Evolutionary conservation across 129 eudicot genomes (phyloP), one percentile per base, ranked within the genome.

Genomic region (Glebionis coronaria): DNA sequence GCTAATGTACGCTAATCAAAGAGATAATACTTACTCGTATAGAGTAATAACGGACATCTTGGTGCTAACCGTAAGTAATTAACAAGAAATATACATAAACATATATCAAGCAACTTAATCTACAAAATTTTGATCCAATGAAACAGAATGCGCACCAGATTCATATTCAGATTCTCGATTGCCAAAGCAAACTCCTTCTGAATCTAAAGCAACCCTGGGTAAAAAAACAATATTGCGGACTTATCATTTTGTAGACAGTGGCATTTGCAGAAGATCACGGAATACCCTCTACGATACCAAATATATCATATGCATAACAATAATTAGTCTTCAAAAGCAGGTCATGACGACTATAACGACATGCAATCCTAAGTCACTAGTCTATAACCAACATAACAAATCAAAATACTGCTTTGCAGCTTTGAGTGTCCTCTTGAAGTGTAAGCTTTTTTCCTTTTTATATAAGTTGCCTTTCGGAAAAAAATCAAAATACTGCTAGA

Each of bases 31-130:
- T 12, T 57, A 25, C 42, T 25, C 44, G n/a, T 27, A 35, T 25
- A 5, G 63, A 23, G 31, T 21, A 9, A 5, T 40, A 14, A 68
- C 21, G 8, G 14, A 18, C 50, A 56, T 56, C 31, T 23, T 23
- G 38, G 9, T 57, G 29, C 38, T 51, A 66, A 61, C 27, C 56
- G 12, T 74, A 81, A 71, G 49, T 68, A 60, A 80, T 64, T 11
- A 79, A 82, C 80, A 3, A 29, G 65, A 35, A n/a, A 7, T 35
- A n/a, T 59, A 31, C 31, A 19, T 11, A 28, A 59, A 29, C 4
- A 8, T 18, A 9, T 20, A 55, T 19, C 60, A 56, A 56, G 13
- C 61, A 56, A 56, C 61, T 56, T 59, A 29, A 29, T 28, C 45
- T 15, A 61, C 27, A 61, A 31, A 15, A 2, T 61, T 15, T 5